Base-by-base conservation (phyloP, 257 asterid species). In the Nicotiana otophora region DNA sequence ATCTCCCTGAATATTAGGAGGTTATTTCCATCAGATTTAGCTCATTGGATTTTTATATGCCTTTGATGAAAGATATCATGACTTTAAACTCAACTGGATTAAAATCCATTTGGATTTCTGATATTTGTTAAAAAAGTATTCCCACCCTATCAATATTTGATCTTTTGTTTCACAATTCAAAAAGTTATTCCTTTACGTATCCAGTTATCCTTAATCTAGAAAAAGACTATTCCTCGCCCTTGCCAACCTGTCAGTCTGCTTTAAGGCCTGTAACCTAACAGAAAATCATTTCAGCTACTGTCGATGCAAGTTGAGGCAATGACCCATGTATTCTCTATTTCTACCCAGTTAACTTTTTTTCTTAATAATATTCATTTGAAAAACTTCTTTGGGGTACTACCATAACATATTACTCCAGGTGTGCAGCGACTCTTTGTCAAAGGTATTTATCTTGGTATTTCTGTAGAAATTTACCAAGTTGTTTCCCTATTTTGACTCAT, bases 401-500 rank as follows among this genome's bases (percentile, higher is more conserved):
- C 42, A 70, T 42, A 70, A 74, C 80, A 46, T 48, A 60, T 74
- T 74, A 46, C 80, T 48, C 80, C 80, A 74, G 39, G 51, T 48
- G 42, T 48, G 62, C 62, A 26, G 62, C 23, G 15, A 26, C 34
- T 74, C 80, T 74, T 48, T 72, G 61, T 14, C 26, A 48, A 53
- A 74, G 23, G 62, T 74, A 48, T 26, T 46, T 48, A 48, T 19
- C 20, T 23, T 74, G 80, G 80, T 33, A 74, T 80, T 46, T 51
- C 77, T 80, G 74, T 61, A 28, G 60, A 63, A 77, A 64, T 83
- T 65, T 81, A 67, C 79, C 81, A 26, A 42, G 30, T 82, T 60
- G 68, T 23, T 84, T 20, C 80, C 61, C 19, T 84, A 57, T 81
- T 84, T 84, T 48, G 33, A 55, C 14, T 81, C 34, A 14, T 81